Conservation (phyloP, 1,284 basidiomycete genomes). For the Sanghuangporus sanghuang region DNA sequence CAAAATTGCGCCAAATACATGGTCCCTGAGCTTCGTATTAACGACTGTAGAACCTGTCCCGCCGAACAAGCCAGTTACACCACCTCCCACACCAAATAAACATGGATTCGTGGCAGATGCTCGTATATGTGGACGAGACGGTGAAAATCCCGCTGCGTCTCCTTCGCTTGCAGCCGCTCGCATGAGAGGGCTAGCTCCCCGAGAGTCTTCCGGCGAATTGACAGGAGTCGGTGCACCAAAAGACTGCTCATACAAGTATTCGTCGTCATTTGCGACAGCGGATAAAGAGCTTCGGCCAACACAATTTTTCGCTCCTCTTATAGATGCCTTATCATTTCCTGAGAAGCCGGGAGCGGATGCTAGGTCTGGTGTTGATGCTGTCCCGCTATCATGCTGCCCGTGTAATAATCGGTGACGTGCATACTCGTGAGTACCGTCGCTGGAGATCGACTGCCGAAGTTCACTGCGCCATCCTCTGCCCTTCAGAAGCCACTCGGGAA, state of each 20-base stretch:
- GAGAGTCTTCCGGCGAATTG: slow-evolving; percentile 40
- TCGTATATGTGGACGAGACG: slow-evolving; percentile 2
- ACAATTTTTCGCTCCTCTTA: not conserved
- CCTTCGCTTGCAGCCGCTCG: slow-evolving; percentile 8
- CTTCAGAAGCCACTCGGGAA: slow-evolving; percentile 87
- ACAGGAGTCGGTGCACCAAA: slow-evolving; percentile 31
- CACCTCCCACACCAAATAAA: slow-evolving; percentile 15
- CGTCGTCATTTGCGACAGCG: slow-evolving; percentile 27
- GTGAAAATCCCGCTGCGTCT: not conserved
- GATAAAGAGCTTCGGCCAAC: slow-evolving; percentile 35
- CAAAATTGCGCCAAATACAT: slow-evolving; percentile 85
- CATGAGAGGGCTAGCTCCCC: slow-evolving; percentile 16
- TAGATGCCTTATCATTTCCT: not conserved
- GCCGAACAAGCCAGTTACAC: slow-evolving; percentile 51
- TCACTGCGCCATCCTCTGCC: slow-evolving; percentile 40
- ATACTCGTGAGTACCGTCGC: slow-evolving; percentile 20
- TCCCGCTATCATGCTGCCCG: slow-evolving; percentile 27
- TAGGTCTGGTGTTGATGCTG: slow-evolving; percentile 65
- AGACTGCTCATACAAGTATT: slow-evolving; percentile 25
- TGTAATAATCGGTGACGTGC: slow-evolving; percentile 22
- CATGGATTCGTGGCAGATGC: slow-evolving; percentile 5
- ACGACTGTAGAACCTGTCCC: slow-evolving; percentile 89
- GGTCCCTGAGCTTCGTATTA: slow-evolving; percentile 89
- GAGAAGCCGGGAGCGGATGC: slow-evolving; percentile 18
- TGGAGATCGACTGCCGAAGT: slow-evolving; percentile 44